Conservation (phyloP, 1,284 basidiomycete species). For the Puccinia horiana region DNA sequence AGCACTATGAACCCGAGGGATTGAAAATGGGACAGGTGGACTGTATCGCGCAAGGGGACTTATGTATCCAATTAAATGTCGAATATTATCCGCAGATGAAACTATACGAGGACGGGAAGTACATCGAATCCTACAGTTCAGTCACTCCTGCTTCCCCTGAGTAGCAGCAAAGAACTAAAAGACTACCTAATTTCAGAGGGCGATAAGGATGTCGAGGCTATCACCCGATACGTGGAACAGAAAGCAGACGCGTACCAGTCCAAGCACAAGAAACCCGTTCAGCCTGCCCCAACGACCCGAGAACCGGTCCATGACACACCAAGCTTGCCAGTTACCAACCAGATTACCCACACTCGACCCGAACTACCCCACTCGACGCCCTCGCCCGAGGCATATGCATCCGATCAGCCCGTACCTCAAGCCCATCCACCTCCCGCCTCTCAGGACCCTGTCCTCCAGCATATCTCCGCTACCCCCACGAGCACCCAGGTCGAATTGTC, state of each 20-base stretch:
- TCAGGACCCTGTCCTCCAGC: not conserved
- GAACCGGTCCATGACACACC: not conserved
- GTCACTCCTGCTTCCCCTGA: not conserved
- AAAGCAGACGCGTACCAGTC: conserved; percentile 7
- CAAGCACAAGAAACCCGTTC: not conserved
- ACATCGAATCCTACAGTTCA: conserved; percentile 40
- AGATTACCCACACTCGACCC: not conserved
- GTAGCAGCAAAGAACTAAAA: not conserved
- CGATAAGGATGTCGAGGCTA: not conserved
- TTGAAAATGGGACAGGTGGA: conserved; percentile 39
- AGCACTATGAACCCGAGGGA: conserved; percentile 16
- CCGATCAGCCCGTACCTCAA: not conserved
- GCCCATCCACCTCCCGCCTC: not conserved
- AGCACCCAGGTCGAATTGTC: not conserved
- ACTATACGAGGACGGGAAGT: conserved; percentile 33
- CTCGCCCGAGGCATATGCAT: not conserved
- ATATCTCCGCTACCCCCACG: not conserved
- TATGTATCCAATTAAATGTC: conserved; percentile 26
- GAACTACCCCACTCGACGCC: not conserved
- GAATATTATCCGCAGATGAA: conserved; percentile 45
- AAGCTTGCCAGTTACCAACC: not conserved
- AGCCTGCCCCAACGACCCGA: not conserved
- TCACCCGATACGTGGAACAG: conserved; percentile 9
- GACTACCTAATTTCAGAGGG: not conserved
- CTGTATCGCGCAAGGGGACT: conserved; percentile 48